Percentiles rank a stretch among this genome's conserved stretches.
Conservation (phyloP, 1,139 yeast species). For the Candida smagusa region DNA sequence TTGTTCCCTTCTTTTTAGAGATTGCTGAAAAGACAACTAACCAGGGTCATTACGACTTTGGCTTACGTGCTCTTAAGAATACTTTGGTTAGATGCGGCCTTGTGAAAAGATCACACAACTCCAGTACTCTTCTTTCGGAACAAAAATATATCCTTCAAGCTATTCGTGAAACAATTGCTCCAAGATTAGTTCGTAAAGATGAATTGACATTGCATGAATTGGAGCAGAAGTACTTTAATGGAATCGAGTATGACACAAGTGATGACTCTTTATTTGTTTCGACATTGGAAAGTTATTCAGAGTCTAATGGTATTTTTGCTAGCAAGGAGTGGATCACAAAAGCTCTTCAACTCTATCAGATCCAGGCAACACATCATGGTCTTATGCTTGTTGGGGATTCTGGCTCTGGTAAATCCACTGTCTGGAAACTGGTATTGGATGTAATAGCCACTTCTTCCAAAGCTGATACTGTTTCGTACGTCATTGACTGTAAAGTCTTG, state of each 20-base stretch:
- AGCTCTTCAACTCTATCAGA: conserved; percentile 58
- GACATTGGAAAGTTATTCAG: conserved; percentile 14
- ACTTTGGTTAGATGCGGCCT: conserved; percentile 60
- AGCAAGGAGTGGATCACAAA: conserved; percentile 51
- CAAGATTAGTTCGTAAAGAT: conserved; percentile 60
- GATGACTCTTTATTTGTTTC: conserved; percentile 17
- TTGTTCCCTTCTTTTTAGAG: conserved; percentile 56
- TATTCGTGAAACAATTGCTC: conserved; percentile 57
- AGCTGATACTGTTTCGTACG: conserved; percentile 37
- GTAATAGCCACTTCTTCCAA: conserved; percentile 37
- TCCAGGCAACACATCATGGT: conserved; percentile 72
- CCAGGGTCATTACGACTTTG: conserved; percentile 87
- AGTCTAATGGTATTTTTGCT: conserved; percentile 18
- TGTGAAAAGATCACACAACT: conserved; percentile 28
- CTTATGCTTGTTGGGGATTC: conserved; percentile 77
- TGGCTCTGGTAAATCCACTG: conserved; percentile 70
- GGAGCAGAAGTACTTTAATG: conserved; percentile 24
- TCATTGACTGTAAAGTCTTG: conserved; percentile 74
- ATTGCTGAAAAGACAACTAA: conserved; percentile 38
- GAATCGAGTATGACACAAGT: conserved; percentile 10
- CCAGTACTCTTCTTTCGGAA: background rate
- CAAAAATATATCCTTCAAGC: conserved; percentile 41
- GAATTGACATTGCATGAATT: conserved; percentile 33
- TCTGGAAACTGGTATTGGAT: conserved; percentile 48
- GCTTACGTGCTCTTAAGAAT: conserved; percentile 74